Evolutionary conservation across 2,329 filamentous ascomycete genomes (phyloP).

Genomic region (Fusarium oligoseptatum): DNA sequence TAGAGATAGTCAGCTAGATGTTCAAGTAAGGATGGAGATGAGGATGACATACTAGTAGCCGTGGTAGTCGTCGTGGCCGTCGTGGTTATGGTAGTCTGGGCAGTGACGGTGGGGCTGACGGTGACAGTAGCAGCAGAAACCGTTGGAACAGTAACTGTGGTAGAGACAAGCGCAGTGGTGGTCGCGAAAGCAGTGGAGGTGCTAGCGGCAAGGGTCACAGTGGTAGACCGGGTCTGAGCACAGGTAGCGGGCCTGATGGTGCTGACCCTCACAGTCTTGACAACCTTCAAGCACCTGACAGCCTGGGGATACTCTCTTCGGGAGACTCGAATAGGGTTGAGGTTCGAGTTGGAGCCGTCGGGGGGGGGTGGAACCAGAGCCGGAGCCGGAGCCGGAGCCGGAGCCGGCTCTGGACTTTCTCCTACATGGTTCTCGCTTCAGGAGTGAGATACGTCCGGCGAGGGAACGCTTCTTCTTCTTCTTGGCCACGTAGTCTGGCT

Average conservation of each 20-base stretch:
- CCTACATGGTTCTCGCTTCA: neutral
- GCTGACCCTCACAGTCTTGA: neutral
- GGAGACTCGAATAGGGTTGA: neutral
- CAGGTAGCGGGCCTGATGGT: neutral
- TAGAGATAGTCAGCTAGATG: neutral
- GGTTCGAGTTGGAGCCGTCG: neutral
- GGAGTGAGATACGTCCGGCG: neutral
- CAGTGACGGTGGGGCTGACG: neutral
- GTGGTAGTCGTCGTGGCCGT: neutral
- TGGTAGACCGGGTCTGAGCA: neutral
- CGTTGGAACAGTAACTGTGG: neutral
- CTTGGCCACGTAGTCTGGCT: neutral
- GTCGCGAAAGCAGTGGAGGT: neutral
- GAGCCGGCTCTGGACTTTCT: neutral
- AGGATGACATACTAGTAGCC: neutral
- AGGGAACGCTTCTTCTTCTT: neutral
- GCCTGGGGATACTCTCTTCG: neutral
- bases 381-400: neutral
- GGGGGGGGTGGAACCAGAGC: neutral
- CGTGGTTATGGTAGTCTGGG: neutral
- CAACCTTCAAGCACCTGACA: neutral
- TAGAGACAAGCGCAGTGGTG: neutral
- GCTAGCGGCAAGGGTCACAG: neutral
- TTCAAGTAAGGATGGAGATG: neutral
- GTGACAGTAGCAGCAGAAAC: neutral